Evolutionary conservation across 2,329 filamentous ascomycete species (phyloP).

Genomic region (Neopestalotiopsis sp.): DNA sequence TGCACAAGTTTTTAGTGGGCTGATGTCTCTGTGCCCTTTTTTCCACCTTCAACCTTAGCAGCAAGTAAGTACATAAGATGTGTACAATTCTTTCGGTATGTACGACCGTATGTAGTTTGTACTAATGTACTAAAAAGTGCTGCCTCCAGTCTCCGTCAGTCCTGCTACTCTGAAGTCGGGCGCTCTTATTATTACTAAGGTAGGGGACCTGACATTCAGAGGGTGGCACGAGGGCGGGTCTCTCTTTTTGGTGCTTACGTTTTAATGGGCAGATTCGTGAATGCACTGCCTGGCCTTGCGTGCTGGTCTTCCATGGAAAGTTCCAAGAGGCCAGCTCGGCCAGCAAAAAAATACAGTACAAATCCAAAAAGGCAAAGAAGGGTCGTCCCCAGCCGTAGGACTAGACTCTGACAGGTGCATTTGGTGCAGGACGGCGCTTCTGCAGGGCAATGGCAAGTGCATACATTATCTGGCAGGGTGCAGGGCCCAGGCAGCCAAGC

Average conservation of each 20-base stretch:
- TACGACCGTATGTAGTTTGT: no score
- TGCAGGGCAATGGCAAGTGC: slow-evolving; percentile 1
- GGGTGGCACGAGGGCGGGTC: neutral
- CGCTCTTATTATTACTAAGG: neutral
- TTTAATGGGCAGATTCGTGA: neutral
- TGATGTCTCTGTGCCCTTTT: neutral
- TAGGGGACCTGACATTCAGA: neutral
- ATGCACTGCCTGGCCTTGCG: no score
- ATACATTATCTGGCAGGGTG: neutral
- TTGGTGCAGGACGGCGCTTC: neutral
- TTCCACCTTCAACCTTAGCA: neutral
- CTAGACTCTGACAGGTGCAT: slow-evolving; percentile 1
- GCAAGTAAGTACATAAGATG: neutral
- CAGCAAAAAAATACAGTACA: no score
- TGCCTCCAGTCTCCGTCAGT: neutral
- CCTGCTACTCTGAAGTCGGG: neutral
- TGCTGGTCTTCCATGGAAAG: neutral
- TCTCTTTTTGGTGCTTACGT: neutral
- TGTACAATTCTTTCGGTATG: no score
- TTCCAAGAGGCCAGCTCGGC: neutral
- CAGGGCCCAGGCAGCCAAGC: neutral
- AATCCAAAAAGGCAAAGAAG: neutral
- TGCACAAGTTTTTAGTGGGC: neutral
- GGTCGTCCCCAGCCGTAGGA: neutral
- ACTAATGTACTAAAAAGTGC: neutral